phyloP scores from a whole-genome alignment of 495 filamentous ascomycete genomes.

The Glutinoglossum americanum region DNA sequence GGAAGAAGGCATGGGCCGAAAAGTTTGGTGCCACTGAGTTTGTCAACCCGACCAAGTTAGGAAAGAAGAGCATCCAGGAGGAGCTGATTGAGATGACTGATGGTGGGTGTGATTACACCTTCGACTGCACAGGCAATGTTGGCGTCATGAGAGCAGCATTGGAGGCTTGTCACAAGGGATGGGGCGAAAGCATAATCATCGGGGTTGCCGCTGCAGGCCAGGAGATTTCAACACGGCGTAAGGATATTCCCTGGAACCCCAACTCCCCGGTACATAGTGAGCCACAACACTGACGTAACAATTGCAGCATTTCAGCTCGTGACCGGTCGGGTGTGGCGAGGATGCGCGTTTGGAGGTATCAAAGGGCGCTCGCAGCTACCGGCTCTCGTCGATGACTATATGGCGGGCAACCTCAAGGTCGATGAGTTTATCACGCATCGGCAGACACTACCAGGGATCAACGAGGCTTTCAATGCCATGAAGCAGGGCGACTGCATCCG shows the following conservation, averaged over 20 bases:
- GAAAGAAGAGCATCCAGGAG: constrained; percentile 60
- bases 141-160: constrained; percentile 88
- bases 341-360: constrained; percentile 87
- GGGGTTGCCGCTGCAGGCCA: constrained; percentile 94
- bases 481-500: constrained; percentile 90
- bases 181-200: constrained; percentile 96
- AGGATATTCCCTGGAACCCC: constrained; percentile 21
- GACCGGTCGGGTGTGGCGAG: constrained; percentile 92
- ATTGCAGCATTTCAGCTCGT: constrained; percentile 85
- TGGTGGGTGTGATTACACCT: constrained; percentile 95
- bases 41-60: constrained; percentile 73
- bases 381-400: constrained; percentile 74
- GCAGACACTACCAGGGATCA: constrained; percentile 58
- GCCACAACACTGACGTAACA: constrained; percentile 3
- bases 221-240: constrained; percentile 89
- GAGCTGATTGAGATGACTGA: constrained; percentile 96
- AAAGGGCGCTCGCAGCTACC: constrained; percentile 90
- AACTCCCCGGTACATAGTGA: neutral
- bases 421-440: constrained; percentile 99
- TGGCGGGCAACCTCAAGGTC: constrained; percentile 78
- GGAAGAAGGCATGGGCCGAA: constrained; percentile 74
- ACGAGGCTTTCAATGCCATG: constrained; percentile 81
- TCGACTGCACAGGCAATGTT: constrained; percentile 96
- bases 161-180: constrained; percentile 97
- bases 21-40: constrained; percentile 97